Conservation (phyloP, 805 yeast species). For the Nakazawaea pomicola region DNA sequence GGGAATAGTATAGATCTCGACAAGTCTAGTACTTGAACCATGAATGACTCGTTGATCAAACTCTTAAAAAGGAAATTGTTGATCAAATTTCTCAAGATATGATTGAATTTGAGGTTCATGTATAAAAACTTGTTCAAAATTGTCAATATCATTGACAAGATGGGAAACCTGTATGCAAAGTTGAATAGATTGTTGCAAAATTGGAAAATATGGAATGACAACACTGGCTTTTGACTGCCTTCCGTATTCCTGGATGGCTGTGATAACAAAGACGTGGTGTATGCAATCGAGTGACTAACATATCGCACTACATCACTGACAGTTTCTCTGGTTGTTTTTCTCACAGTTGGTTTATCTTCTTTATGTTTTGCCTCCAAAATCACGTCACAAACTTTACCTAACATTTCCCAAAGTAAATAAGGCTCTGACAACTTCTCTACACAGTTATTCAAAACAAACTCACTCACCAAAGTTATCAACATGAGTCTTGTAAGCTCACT, state of each 20-base stretch:
- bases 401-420: constrained; percentile 45
- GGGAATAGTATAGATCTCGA: constrained; percentile 25
- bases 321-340: constrained; percentile 10
- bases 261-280: constrained; percentile 23
- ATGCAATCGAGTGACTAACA: constrained; percentile 23
- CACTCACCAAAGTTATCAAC: constrained; percentile 34
- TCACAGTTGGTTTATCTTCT: too few relatives aligned
- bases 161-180: constrained; percentile 16
- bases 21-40: constrained; percentile 14
- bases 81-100: constrained; percentile 21
- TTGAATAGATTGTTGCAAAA: constrained; percentile 18
- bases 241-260: constrained; percentile 13
- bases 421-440: constrained; percentile 44
- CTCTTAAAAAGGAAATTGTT: constrained; percentile 21
- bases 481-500: constrained; percentile 35
- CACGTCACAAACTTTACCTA: constrained; percentile 18
- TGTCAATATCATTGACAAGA: constrained; percentile 13
- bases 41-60: constrained; percentile 17
- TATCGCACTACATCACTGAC: constrained; percentile 14
- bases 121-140: constrained; percentile 11
- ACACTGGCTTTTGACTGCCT: background rate
- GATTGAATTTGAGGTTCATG: constrained; percentile 18
- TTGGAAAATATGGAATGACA: constrained; percentile 17
- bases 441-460: constrained; percentile 34
- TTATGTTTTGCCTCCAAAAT: too few relatives aligned